These are phyloP conservation scores for Aspergillus cejpii DNA, from an alignment of 2,329 filamentous ascomycete species.

Conservation along the genomic window DNA sequence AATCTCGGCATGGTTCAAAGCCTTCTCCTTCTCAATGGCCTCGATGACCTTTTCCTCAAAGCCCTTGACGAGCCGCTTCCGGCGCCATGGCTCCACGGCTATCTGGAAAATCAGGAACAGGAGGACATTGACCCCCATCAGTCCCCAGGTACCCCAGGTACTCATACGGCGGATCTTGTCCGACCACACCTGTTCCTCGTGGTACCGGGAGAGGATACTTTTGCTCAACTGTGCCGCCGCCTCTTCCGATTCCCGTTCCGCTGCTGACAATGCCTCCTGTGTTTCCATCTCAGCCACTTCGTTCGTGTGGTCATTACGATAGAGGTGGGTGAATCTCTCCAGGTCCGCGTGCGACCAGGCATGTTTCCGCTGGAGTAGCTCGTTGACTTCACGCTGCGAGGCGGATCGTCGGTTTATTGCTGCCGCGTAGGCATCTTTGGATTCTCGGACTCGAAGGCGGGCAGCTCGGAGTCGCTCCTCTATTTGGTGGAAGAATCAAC, in stretches of 20 bases:
- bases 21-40: constrained; percentile 62
- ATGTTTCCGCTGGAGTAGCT: constrained; percentile 87
- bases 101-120: constrained; percentile 81
- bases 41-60: constrained; percentile 71
- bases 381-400: constrained; percentile 92
- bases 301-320: constrained; percentile 86
- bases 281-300: constrained; percentile 73
- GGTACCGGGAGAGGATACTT: constrained; percentile 82
- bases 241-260: constrained; percentile 74
- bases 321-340: constrained; percentile 88
- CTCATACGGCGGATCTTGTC: constrained; percentile 94
- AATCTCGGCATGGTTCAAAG: constrained; percentile 15
- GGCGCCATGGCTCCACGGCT: constrained; percentile 86
- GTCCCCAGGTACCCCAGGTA: constrained; percentile 96
- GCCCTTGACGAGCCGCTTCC: constrained; percentile 70
- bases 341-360: constrained; percentile 81
- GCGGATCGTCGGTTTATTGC: constrained; percentile 76
- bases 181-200: constrained; percentile 99
- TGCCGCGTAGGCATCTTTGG: constrained; percentile 71
- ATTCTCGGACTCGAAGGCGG: constrained; percentile 60
- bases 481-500: constrained; percentile 14
- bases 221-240: constrained; percentile 68
- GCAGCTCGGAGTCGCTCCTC: constrained; percentile 50
- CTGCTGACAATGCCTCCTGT: constrained; percentile 63
- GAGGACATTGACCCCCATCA: constrained; percentile 95